Evolutionary conservation across 1,139 yeast species (phyloP), one percentile per base, ranked within the genome.

Genomic region (Taphrina communis): DNA sequence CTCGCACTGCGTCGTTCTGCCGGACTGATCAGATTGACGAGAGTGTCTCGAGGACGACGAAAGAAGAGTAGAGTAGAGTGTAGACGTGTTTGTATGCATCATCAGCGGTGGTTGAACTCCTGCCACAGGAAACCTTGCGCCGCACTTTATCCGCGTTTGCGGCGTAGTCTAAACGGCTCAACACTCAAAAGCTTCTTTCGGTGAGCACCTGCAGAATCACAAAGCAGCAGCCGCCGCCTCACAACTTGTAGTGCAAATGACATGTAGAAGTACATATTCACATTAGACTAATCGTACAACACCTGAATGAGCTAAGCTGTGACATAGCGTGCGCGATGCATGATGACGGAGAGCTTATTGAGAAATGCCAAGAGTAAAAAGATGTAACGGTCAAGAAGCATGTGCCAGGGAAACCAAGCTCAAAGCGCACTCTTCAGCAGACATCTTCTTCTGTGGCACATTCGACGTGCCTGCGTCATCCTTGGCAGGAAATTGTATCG

Each of bases 381-480:
- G 55, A 12, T 19, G 48, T 1, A 14, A 17, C 48, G 12, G 5
- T 17, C n/a, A 58, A 21, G 31, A 38, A 5, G 61, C 61, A 19
- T 57, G 67, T 1, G 67, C 67, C 59, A 63, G 48, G 6, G 55
- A 48, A 4, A 63, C 67, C 25, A 63, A 50, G 21, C 67, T 63
- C 48, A 63, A 14, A 6, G 67, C 67, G 19, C 67, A 63, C 36
- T 63, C 67, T n/a, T 63, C 67, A 1, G 59, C 55, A 46, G 67
- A 63, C 56, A 63, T 31, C 42, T 41, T 44, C 46, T 46, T 56
- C 12, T 12, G 48, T 11, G 53, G 53, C 53, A 50, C 6, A 8
- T 6, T n/a, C n/a, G 53, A 1, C n/a, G 35, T 21, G 53, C 36
- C 21, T 17, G n/a, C 17, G 19, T n/a, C n/a, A 19, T 44, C 48